Conservation (phyloP, 1,284 basidiomycete species). For the Ganoderma leucocontextum region DNA sequence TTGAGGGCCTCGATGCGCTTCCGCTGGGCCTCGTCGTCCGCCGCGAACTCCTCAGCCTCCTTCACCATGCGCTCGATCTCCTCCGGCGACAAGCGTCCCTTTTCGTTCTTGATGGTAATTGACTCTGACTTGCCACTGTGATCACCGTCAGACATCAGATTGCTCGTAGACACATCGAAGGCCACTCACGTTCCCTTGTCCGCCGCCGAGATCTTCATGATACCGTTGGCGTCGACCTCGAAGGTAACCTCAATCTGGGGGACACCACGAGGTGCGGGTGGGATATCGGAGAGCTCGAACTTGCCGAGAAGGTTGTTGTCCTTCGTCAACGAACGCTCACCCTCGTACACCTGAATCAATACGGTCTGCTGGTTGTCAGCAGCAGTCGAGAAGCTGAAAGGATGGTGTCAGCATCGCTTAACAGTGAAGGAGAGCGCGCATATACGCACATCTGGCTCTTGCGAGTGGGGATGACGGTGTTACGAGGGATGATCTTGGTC, state of each 20-base stretch:
- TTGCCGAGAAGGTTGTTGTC: conserved; percentile 98
- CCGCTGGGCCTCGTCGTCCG: conserved; percentile 86
- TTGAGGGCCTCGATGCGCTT: conserved; percentile 92
- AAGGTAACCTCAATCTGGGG: conserved; percentile 96
- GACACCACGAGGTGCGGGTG: conserved; percentile 94
- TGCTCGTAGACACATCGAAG: background rate
- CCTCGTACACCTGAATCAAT: conserved; percentile 92
- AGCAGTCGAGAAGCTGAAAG: conserved; percentile 89
- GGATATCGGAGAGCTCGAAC: conserved; percentile 93
- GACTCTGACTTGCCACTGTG: conserved; percentile 85
- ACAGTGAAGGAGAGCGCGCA: background rate
- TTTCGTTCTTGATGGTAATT: conserved; percentile 89
- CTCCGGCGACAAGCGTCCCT: conserved; percentile 85
- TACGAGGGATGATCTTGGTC: conserved; percentile 96
- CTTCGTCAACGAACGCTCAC: conserved; percentile 95
- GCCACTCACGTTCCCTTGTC: conserved; percentile 89
- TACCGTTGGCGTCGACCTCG: conserved; percentile 94
- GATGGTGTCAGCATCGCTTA: conserved; percentile 15
- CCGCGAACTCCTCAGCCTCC: conserved; percentile 91
- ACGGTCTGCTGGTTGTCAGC: conserved; percentile 95
- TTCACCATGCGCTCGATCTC: conserved; percentile 93
- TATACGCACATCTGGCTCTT: conserved; percentile 84
- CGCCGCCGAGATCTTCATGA: conserved; percentile 86
- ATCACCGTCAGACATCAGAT: conserved; percentile 20
- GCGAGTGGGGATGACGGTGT: conserved; percentile 98